Base-by-base conservation (phyloP, 257 asterid species). In the Ballota nigra region DNA sequence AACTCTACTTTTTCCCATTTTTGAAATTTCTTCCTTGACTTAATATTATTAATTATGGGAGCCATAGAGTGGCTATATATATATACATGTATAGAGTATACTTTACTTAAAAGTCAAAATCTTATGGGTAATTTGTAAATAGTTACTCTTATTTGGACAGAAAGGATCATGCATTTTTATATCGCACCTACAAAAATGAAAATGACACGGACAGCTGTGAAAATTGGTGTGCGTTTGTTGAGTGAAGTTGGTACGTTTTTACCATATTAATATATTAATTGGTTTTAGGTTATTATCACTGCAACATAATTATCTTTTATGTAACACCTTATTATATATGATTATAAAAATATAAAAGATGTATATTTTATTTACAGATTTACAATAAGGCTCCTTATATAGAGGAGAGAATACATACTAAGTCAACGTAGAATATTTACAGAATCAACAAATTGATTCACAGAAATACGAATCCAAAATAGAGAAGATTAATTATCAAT, bases 1-100 rank as follows among this genome's bases (percentile, higher is more conserved):
- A 74, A 92, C 82, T 71, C 80, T 86, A 76, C 94, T 86, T 64
- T 86, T 86, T 1, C 24, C 83, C 98, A 88, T 33, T 33, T 22
- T n/a, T 19, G 56, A 51, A 5, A 10, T 16, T 7, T 22, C 10
- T 43, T 9, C 0, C 3, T 43, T 15, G 19, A 5, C 9, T 41
- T 12, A n/a, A n/a, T n/a, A n/a, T n/a, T n/a, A 41, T 40, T 2
- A 34, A 4, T 9, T 5, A 6, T 31, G 43, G 12, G 28, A 51
- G 16, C 34, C 22, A n/a, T 38, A 47, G 34, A 5, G 41, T 0
- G 36, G 4, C 66, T 77, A 58, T 58, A 58, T 71, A 57, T 52
- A 22, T n/a, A n/a, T 16, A 20, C n/a, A 3, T 2, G 2, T 12
- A 6, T 63, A 56, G 19, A 55, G 66, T 53, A 5, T 23, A 11